Evolutionary conservation across 805 yeast species (phyloP).

Genomic region (Nakazawaea ernobii): DNA sequence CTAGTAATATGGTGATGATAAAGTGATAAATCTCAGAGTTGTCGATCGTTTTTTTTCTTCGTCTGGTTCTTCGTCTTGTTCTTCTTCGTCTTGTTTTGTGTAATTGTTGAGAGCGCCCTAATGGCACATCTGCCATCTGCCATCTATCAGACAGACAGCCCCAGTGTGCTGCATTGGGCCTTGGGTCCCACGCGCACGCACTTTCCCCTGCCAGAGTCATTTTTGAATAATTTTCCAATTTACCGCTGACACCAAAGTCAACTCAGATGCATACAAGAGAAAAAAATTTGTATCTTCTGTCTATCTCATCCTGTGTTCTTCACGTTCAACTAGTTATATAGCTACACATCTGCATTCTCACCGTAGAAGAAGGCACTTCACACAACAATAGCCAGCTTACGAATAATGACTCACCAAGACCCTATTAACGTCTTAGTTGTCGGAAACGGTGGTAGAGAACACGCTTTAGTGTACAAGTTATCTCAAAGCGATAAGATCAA

Average conservation of each 20-base stretch:
- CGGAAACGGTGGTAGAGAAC: slow-evolving; percentile 99
- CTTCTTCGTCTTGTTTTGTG: background rate
- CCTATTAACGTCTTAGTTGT: slow-evolving; percentile 66
- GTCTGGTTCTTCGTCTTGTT: background rate
- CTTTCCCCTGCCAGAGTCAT: too few species aligned
- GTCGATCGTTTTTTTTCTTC: background rate
- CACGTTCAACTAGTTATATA: too few species aligned
- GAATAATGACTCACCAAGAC: background rate
- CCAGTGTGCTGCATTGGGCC: background rate
- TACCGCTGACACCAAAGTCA: background rate
- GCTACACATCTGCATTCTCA: background rate
- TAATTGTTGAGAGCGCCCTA: too few species aligned
- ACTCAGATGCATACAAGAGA: background rate
- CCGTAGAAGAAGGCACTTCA: too few species aligned
- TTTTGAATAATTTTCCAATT: too few species aligned
- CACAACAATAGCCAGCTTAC: background rate
- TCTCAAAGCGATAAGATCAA: slow-evolving; percentile 69
- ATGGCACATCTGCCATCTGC: too few species aligned
- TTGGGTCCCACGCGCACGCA: too few species aligned
- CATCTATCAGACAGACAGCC: background rate
- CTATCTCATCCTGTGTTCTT: too few species aligned
- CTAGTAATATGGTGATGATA: too few species aligned
- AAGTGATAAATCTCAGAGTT: too few species aligned
- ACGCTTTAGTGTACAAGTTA: slow-evolving; percentile 90
- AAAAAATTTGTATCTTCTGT: too few species aligned